Percentiles rank a stretch among this genome's conserved stretches.
phyloP scores from a whole-genome alignment of 495 filamentous ascomycete genomes.

The Terfezia claveryi region DNA sequence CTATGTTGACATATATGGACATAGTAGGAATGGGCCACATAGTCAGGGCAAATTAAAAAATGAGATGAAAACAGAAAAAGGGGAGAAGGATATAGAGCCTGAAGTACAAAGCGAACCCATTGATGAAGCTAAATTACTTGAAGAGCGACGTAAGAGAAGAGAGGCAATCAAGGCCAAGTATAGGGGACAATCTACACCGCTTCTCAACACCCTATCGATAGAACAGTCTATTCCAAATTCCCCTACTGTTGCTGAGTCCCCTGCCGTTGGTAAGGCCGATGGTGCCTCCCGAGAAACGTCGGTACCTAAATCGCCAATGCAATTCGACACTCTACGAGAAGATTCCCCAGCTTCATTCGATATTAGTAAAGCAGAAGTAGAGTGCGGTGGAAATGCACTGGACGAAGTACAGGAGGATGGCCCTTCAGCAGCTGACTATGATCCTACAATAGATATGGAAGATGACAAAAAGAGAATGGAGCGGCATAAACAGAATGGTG shows the following conservation, averaged over 20 bases:
- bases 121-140: constrained; percentile 60
- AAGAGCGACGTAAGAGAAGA: constrained; percentile 65
- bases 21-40: constrained; percentile 5
- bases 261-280: constrained; percentile 15
- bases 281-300: constrained; percentile 6
- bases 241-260: constrained; percentile 22
- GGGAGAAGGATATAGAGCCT: constrained; percentile 4
- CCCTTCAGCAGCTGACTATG: constrained; percentile 86
- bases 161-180: constrained; percentile 79
- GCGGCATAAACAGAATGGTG: constrained; percentile 30
- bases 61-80: constrained; percentile 7
- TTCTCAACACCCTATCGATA: constrained; percentile 53
- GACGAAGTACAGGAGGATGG: constrained; percentile 42
- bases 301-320: constrained; percentile 20
- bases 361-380: constrained; percentile 25
- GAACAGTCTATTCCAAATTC: constrained; percentile 32
- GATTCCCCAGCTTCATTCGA: constrained; percentile 34
- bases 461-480: constrained; percentile 61
- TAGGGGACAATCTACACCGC: constrained; percentile 44
- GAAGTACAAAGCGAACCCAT: constrained; percentile 27
- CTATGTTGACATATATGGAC: constrained; percentile 6
- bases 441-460: constrained; percentile 79
- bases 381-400: constrained; percentile 37
- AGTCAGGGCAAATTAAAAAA: constrained; percentile 20
- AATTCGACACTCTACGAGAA: constrained; percentile 20